phyloP scores from a whole-genome alignment of 352 stramenopile genomes.

The Blastocystis hominis region DNA sequence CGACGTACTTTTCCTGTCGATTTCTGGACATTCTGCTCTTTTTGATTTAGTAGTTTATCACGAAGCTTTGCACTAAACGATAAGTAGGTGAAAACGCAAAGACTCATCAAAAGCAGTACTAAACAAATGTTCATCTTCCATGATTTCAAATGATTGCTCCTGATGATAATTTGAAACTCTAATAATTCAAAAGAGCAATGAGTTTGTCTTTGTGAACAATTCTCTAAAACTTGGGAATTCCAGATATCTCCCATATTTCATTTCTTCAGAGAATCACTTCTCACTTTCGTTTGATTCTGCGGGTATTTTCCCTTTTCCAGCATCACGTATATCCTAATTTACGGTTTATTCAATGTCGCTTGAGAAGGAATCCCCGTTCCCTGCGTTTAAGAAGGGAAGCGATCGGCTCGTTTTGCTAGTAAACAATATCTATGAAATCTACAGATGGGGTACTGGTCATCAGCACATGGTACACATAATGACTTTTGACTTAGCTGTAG shows the following conservation, averaged over 20 bases:
- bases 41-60: constrained; percentile 28
- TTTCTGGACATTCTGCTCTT: background rate
- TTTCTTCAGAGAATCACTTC: background rate
- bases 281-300: background rate
- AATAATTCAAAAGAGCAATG: too few relatives aligned
- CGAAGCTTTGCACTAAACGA: background rate
- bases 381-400: background rate
- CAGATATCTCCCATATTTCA: background rate
- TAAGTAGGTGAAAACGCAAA: background rate
- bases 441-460: background rate
- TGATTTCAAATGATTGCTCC: background rate
- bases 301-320: background rate
- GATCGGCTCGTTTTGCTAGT: background rate
- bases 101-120: constrained; percentile 35
- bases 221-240: background rate
- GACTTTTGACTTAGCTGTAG: background rate
- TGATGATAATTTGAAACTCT: too few relatives aligned
- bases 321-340: background rate
- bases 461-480: background rate
- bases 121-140: constrained; percentile 5
- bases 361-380: background rate
- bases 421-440: background rate
- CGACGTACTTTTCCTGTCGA: background rate
- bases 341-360: background rate
- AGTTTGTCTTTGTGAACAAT: background rate